Percentiles rank a stretch among this genome's conserved stretches.
These are phyloP conservation scores for Mercurialis annua DNA, from an alignment of 345 rosid genomes.

Conservation along the genomic window DNA sequence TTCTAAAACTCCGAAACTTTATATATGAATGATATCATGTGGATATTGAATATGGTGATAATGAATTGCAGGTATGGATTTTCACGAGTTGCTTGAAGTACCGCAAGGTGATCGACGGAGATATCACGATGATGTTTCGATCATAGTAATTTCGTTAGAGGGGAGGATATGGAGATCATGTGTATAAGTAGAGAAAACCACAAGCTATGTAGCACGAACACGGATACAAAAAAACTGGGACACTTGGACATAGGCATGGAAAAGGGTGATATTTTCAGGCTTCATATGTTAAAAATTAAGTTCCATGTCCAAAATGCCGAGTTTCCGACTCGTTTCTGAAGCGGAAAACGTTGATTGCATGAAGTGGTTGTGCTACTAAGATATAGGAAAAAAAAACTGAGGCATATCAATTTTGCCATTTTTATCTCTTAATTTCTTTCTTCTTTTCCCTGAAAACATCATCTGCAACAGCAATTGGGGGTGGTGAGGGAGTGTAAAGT, in stretches of 20 bases:
- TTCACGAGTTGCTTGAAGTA: conserved; percentile 32
- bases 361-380: too few relatives aligned
- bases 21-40: not conserved
- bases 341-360: too few relatives aligned
- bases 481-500: conserved; percentile 41
- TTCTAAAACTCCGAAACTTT: too few relatives aligned
- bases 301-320: too few relatives aligned
- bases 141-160: conserved; percentile 33
- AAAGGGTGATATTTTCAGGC: too few relatives aligned
- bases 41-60: not conserved
- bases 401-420: conserved; percentile 34
- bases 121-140: conserved; percentile 36
- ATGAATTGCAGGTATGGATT: conserved; percentile 55
- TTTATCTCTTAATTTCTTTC: not conserved
- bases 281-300: too few relatives aligned
- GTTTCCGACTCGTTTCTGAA: too few relatives aligned
- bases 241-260: too few relatives aligned
- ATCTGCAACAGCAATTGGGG: conserved; percentile 32
- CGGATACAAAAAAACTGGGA: conserved; percentile 24
- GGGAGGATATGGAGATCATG: conserved; percentile 51
- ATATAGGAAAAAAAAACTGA: not conserved
- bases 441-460: conserved; percentile 31
- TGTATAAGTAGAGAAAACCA: conserved; percentile 45
- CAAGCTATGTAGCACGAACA: too few relatives aligned
- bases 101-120: conserved; percentile 36